Base-by-base conservation (phyloP, 345 rosid species). In the Eucalyptus marginata region DNA sequence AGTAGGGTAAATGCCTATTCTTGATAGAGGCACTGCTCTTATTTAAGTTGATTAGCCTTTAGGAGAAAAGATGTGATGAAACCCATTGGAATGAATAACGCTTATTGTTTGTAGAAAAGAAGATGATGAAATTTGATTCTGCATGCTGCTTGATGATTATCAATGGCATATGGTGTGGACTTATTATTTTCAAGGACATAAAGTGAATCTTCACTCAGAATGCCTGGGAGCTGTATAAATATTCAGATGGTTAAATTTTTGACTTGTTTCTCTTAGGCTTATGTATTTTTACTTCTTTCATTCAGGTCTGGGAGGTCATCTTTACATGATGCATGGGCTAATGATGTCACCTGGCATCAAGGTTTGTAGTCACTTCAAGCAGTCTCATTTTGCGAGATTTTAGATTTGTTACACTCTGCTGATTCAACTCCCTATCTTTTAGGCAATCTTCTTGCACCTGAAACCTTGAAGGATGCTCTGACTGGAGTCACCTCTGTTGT, bases 401-500 rank as follows among this genome's bases (percentile, higher is more conserved):
- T 5, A 76, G 47, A 76, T 76, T 76, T 76, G 83, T 76, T 76
- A 20, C 22, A 76, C 83, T 20, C 83, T 43, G 86, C 18, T 36
- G 52, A 76, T 88, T 88, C 43, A 88, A 90, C 64, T 90, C 56
- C n/a, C 51, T 68, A 59, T 51, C 90, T 85, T 22, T 81, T 89
- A 95, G 99, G 99, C 92, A 94, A 95, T 87, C 97, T 98, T 91
- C 94, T 98, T 80, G 92, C 96, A 87, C 94, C 98, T 86, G 96
- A 98, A 90, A 94, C 96, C 58, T 94, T 95, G 96, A 95, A 93
- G 93, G 99, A 97, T 87, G 96, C 98, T 91, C 90, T 98, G 84
- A 91, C 94, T 88, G 99, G 96, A 43, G 99, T 96, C 87, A 94
- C 99, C 86, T 90, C 96, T 89, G 95, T 97, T 92, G 99, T 98